A percentile compares a stretch with the other conserved stretches of the same genome.
phyloP scores from a whole-genome alignment of 139 green algal genomes.

The Picochlorum sp. region DNA sequence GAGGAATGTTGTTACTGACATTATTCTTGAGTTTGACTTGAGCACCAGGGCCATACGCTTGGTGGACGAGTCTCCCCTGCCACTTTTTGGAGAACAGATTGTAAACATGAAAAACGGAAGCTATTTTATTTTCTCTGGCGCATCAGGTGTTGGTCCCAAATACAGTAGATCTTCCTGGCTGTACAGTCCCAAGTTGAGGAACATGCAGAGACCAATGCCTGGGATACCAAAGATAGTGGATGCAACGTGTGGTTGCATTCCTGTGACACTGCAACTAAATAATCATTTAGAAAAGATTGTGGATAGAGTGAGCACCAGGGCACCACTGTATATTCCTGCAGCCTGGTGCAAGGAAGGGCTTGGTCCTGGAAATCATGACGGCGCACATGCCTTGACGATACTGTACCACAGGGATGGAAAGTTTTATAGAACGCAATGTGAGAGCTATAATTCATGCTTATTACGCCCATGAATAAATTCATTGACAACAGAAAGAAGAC shows the following conservation, averaged over 20 bases:
- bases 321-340: neutral
- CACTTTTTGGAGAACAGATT: neutral
- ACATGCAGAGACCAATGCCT: neutral
- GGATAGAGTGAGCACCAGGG: neutral
- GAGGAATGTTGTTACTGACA: neutral
- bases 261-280: neutral
- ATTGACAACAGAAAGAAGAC: too few relatives aligned
- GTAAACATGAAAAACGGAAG: neutral
- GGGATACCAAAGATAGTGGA: neutral
- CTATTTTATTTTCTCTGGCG: neutral
- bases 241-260: neutral
- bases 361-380: neutral
- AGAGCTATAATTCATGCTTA: neutral
- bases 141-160: neutral
- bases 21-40: slow-evolving; percentile 1
- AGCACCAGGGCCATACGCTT: neutral
- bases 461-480: neutral
- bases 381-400: neutral
- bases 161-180: slow-evolving; percentile 3
- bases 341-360: neutral
- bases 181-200: neutral
- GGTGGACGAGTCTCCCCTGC: neutral
- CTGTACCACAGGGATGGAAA: neutral
- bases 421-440: neutral
- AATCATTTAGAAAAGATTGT: neutral